These are phyloP conservation scores for Triticum monococcum DNA, from an alignment of 176 grass and related monocot species.

Conservation along the genomic window DNA sequence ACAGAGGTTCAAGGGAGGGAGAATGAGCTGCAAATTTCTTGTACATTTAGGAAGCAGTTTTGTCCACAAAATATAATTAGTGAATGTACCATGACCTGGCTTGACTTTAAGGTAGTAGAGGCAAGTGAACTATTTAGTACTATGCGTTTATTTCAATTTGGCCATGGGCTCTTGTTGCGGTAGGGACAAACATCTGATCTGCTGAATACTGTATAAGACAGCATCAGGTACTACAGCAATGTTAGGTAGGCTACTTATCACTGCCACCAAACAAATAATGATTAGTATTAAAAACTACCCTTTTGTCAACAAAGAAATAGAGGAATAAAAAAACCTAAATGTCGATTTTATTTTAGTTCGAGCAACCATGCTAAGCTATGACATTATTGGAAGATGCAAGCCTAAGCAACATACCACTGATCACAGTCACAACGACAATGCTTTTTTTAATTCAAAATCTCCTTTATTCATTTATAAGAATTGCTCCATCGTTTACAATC, in stretches of 20 bases:
- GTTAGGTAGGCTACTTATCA: no score
- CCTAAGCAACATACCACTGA: not conserved
- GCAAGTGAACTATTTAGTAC: not conserved
- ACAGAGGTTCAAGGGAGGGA: not conserved
- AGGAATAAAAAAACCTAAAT: not conserved
- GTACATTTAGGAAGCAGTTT: conserved; percentile 27
- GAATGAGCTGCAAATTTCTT: not conserved
- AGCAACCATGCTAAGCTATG: not conserved
- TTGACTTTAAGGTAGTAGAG: conserved; percentile 34
- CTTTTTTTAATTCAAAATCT: no score
- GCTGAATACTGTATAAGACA: not conserved
- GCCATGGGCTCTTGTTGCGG: not conserved
- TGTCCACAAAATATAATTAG: not conserved
- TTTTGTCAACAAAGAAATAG: not conserved
- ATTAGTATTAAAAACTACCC: not conserved
- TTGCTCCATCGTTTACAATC: no score
- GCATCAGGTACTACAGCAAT: not conserved
- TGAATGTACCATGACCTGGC: conserved; percentile 25
- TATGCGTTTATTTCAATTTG: conserved; percentile 14
- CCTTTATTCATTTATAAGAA: no score
- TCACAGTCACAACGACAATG: no score
- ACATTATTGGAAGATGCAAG: not conserved
- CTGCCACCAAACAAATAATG: not conserved
- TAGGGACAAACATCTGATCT: conserved; percentile 26
- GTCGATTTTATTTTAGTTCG: not conserved